Evolutionary conservation across 768 basidiomycete species (phyloP), one percentile per base, ranked within the genome.

Genomic region (Hydnomerulius pinastri): DNA sequence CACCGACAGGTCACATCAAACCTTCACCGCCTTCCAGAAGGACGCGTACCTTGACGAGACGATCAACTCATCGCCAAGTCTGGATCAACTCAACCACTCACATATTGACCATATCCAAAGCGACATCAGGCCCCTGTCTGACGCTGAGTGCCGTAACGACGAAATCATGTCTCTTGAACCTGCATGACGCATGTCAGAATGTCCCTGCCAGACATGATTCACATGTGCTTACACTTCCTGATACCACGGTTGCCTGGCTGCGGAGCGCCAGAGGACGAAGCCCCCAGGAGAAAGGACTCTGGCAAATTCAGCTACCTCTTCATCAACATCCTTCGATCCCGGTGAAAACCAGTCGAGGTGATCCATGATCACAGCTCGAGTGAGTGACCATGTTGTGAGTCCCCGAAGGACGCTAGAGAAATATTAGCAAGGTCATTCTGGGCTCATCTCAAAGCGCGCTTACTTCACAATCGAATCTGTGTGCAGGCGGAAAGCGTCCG

Each of bases 31-130:
- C 15, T 58, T 60, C 67, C 66, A 67, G 50, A 67, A 67, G 9
- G 66, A 68, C 1, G 68, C 66, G 17, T 68, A 70, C 66, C 68
- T 70, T 4, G 6, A 25, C 1, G 7, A 15, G 25, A 10, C 25
- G 20, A 36, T 42, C 4, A 46, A 13, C 3, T 21, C n/a, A 36
- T 18, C 17, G 8, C 10, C 32, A 18, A 9, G 29, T 28, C 51
- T n/a, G 33, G 28, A 27, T 6, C 0, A 18, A 44, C 1, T 3
- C 27, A 10, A 25, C 7, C 6, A 65, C 80, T 46, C 58, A 83
- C 86, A 88, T 87, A 60, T 87, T 87, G 27, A 87, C 86, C 50
- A 80, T 70, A 65, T 88, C 86, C 44, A 89, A 75, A 4, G 83
- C 78, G 5, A 56, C 64, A 7, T 70, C 64, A 0, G 71, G 59